Base-by-base conservation (phyloP, 2,329 filamentous ascomycete species). In the Trichoderma polysporum region DNA sequence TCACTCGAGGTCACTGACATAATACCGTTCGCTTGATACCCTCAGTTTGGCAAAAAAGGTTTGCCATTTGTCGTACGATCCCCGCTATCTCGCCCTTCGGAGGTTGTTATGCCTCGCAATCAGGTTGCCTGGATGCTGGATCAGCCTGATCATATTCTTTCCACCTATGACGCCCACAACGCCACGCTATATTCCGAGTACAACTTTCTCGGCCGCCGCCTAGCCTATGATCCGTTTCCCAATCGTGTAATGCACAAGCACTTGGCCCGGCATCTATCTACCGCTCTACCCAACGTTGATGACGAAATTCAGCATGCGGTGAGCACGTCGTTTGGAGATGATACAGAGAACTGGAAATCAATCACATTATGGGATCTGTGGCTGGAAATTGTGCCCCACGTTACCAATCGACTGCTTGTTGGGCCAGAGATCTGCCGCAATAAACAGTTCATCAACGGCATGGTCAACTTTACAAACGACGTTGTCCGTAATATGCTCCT, bases 381-480 rank as follows among this genome's bases (percentile, higher is more conserved):
- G 76, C 72, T 83, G 35, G 72, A 70, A 3, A 76, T 84, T 17
- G 77, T 83, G 37, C 79, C 81, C 13, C 74, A 73, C 3, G 75
- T 83, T 4, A 83, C 81, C 1, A 83, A 82, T 71, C 76, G 78
- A 17, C 70, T 84, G 61, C 74, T 84, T 5, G 78, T 82, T 9
- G 81, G 82, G 15, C 67, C 71, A 1, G 73, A 71, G 8, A 59
- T 77, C 50, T 79, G 77, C 71, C 80, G 80, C 31, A 79, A 86
- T 68, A 70, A 78, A 27, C 74, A 76, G 6, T 85, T 84, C 66
- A 74, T 87, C 49, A 71, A 79, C n/a, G 76, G 78, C 62, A 83
- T 84, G 71, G 75, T 83, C 8, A 74, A 74, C 29, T 88, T 87
- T 68, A 83, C 84, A 35, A 79, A 83, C 67, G 80, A 80, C 58